Base-by-base conservation (phyloP, 1,284 basidiomycete species). In the Fistulinella cinereoalba region DNA sequence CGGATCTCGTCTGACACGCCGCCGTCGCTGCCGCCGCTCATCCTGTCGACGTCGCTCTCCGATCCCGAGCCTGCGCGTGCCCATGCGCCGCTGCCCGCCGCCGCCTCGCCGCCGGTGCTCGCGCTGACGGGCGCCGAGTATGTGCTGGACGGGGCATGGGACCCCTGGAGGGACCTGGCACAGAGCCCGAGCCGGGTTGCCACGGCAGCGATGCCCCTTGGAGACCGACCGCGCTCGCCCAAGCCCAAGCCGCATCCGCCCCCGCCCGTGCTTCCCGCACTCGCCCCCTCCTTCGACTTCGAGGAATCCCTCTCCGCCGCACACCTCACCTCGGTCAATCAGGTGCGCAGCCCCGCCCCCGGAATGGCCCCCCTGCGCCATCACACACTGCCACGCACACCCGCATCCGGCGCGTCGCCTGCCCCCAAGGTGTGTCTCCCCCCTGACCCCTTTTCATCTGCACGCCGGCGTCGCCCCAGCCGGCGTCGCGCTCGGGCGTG, bases 11-110 rank as follows among this genome's bases (percentile, higher is more conserved):
- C 41, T 37, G 47, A 56, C 47, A 47, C 53, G 11, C 52, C 59
- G 22, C 57, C 62, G 3, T 43, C 59, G 21, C 55, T 64, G 3
- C 62, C 75, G n/a, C 74, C 75, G 0, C 53, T 76, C 45, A 68
- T 71, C 47, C 66, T 70, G 40, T 59, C 66, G 1, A 6, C 44
- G 11, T 38, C 55, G 33, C 24, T 61, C 27, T 43, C 42, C 18
- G 53, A 65, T 50, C 49, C 50, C 27, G 51, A 44, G 27, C 39
- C 49, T 8, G 6, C 52, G 1, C 37, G n/a, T 24, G 32, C 42
- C 1, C 32, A 27, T 7, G n/a, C 42, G 9, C 19, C 41, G 0
- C 48, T 50, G 16, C 61, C 60, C 0, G 28, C 47, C 37, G 49
- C 57, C 32, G 54, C 57, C 0, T 60, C 61, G 19, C 51, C 61